Evolutionary conservation across 345 rosid species (phyloP).

Genomic region (Populus pruinosa): DNA sequence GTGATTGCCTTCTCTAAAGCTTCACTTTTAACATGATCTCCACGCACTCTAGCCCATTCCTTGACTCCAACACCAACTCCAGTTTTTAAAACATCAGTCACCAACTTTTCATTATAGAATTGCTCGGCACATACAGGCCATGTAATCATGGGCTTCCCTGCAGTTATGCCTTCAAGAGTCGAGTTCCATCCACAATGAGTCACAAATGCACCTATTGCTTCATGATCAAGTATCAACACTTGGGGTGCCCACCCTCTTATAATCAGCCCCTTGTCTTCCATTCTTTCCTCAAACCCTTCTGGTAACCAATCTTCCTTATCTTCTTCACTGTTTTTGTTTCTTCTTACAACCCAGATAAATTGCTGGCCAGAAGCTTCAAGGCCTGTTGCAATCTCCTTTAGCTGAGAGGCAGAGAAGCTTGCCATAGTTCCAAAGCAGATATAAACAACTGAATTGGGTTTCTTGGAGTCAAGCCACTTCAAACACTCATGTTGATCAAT

Average conservation of each 20-base stretch:
- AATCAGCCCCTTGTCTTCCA: slow-evolving; percentile 20
- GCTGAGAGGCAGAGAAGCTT: slow-evolving; percentile 10
- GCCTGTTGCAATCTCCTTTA: slow-evolving; percentile 14
- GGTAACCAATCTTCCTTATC: slow-evolving; percentile 24
- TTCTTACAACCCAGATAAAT: slow-evolving; percentile 20
- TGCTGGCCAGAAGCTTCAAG: slow-evolving; percentile 14
- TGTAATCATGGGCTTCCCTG: slow-evolving; percentile 43
- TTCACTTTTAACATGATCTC: slow-evolving; percentile 19
- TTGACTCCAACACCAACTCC: slow-evolving; percentile 26
- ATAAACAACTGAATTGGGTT: slow-evolving; percentile 19
- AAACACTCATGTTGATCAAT: slow-evolving; percentile 12
- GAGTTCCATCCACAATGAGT: slow-evolving; percentile 51
- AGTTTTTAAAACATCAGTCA: slow-evolving; percentile 24
- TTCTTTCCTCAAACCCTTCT: slow-evolving; percentile 24
- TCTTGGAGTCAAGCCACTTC: slow-evolving; percentile 18
- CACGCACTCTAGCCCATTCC: slow-evolving; percentile 7
- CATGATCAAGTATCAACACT: slow-evolving; percentile 33
- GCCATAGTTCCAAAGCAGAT: slow-evolving; percentile 18
- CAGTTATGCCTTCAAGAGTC: slow-evolving; percentile 23
- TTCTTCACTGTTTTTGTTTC: background rate
- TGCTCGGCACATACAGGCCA: slow-evolving; percentile 39
- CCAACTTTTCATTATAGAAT: slow-evolving; percentile 36
- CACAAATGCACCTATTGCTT: slow-evolving; percentile 35
- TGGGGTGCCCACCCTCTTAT: slow-evolving; percentile 40
- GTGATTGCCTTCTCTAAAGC: slow-evolving; percentile 32